A percentile compares a stretch with the other conserved stretches of the same genome.
These are phyloP conservation scores for Pythium apleroticum DNA, from an alignment of 352 stramenopile species.

Conservation along the genomic window DNA sequence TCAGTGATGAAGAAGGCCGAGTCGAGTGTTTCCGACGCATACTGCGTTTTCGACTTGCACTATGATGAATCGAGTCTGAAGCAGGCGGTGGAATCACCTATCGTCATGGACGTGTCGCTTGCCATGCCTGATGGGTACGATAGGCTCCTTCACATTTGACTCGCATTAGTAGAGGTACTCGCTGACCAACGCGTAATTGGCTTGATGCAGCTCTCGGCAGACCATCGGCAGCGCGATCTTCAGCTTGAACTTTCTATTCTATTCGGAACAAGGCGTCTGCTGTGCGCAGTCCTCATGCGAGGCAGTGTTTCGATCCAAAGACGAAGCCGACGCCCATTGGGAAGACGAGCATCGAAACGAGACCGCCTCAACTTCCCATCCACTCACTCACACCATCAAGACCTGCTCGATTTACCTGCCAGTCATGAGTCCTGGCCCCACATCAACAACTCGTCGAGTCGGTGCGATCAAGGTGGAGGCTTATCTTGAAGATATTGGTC, in stretches of 20 bases:
- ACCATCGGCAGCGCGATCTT: slow-evolving; percentile 47
- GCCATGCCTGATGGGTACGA: slow-evolving; percentile 20
- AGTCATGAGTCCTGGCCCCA: slow-evolving; percentile 27
- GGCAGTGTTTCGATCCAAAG: slow-evolving; percentile 31
- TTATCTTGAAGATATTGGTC: slow-evolving; percentile 26
- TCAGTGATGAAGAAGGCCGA: slow-evolving; percentile 39
- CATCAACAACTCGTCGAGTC: background rate
- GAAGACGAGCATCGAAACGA: slow-evolving; percentile 28
- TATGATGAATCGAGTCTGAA: slow-evolving; percentile 39
- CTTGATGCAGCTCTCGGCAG: slow-evolving; percentile 13
- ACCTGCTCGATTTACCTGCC: slow-evolving; percentile 66
- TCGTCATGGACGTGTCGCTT: slow-evolving; percentile 38
- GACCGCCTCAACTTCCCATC: background rate
- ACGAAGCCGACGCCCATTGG: slow-evolving; percentile 39
- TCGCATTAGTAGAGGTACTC: background rate
- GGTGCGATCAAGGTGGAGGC: slow-evolving; percentile 24
- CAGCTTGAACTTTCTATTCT: slow-evolving; percentile 76
- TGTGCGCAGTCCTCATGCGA: slow-evolving; percentile 41
- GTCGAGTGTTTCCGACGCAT: slow-evolving; percentile 31
- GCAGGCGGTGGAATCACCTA: slow-evolving; percentile 40
- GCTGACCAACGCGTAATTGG: background rate
- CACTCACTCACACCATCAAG: slow-evolving; percentile 28
- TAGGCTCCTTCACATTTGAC: background rate
- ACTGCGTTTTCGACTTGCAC: slow-evolving; percentile 50
- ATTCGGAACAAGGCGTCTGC: slow-evolving; percentile 49